Percentiles rank a stretch among this genome's conserved stretches.
phyloP scores from a whole-genome alignment of 352 stramenopile species.

The Phytopythium helicoides region DNA sequence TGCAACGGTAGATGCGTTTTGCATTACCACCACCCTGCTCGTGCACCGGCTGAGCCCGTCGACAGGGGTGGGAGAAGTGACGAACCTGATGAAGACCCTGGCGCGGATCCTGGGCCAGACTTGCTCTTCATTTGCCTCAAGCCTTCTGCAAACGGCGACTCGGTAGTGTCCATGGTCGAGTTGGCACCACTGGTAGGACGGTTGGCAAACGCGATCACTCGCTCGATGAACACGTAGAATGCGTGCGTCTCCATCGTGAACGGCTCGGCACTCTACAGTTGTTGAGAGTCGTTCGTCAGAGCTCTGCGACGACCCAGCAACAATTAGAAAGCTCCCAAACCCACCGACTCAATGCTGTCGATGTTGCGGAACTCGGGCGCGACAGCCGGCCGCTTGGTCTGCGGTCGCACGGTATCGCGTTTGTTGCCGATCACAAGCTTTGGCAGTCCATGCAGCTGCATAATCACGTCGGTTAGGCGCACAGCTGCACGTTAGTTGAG shows the following conservation, averaged over 20 bases:
- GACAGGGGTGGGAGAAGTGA: slow-evolving; percentile 19
- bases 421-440: slow-evolving; percentile 87
- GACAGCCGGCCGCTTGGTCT: slow-evolving; percentile 24
- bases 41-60: slow-evolving; percentile 14
- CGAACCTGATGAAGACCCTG: slow-evolving; percentile 9
- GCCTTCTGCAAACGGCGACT: slow-evolving; percentile 22
- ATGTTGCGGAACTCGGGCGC: slow-evolving; percentile 46
- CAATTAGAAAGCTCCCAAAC: slow-evolving; percentile 4
- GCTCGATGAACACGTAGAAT: slow-evolving; percentile 67
- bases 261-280: slow-evolving; percentile 55
- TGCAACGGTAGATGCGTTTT: not conserved
- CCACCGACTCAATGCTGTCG: slow-evolving; percentile 56
- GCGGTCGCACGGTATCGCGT: slow-evolving; percentile 39
- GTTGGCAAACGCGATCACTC: slow-evolving; percentile 57
- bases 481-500: too few relatives aligned
- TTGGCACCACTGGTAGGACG: slow-evolving; percentile 11
- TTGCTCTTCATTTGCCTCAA: slow-evolving; percentile 50
- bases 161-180: slow-evolving; percentile 9
- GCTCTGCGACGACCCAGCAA: not conserved
- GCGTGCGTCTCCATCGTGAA: slow-evolving; percentile 44
- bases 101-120: slow-evolving; percentile 10
- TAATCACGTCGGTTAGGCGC: too few relatives aligned
- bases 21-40: slow-evolving; percentile 33
- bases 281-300: not conserved
- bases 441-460: slow-evolving; percentile 43